Conservation (phyloP, 2,329 filamentous ascomycete genomes). For the Pseudogymnoascus sp. region DNA sequence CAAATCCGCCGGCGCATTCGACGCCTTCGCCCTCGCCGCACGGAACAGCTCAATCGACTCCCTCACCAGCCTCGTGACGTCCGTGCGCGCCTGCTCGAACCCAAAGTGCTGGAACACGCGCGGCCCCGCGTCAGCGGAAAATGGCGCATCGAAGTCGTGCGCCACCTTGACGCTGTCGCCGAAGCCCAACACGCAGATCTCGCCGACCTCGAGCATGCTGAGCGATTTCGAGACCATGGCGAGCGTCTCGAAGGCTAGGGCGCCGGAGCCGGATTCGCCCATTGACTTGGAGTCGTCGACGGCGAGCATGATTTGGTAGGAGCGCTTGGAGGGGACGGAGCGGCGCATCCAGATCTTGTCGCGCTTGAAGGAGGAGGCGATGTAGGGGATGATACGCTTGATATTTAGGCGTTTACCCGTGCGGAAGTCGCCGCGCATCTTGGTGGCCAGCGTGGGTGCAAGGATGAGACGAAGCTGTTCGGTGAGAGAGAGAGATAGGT, state of each 20-base stretch:
- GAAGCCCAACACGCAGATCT: constrained; percentile 87
- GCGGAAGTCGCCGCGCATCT: constrained; percentile 91
- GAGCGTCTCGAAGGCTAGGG: constrained; percentile 85
- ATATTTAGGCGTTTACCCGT: constrained; percentile 98
- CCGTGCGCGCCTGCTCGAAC: constrained; percentile 78
- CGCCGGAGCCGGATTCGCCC: constrained; percentile 68
- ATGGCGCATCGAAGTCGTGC: constrained; percentile 76
- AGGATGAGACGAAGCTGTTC: constrained; percentile 95
- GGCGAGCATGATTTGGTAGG: constrained; percentile 94
- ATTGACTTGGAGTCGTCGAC: constrained; percentile 95
- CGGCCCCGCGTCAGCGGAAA: constrained; percentile 73
- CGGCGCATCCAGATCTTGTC: constrained; percentile 99
- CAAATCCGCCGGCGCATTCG: constrained; percentile 54
- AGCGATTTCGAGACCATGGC: constrained; percentile 83
- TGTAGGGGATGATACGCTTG: constrained; percentile 98
- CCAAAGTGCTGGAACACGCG: constrained; percentile 75
- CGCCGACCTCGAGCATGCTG: constrained; percentile 87
- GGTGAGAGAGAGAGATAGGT: constrained; percentile 79
- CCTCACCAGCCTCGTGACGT: constrained; percentile 70
- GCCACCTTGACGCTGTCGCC: constrained; percentile 76
- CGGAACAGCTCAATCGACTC: constrained; percentile 76
- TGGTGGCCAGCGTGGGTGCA: constrained; percentile 87
- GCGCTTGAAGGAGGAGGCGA: constrained; percentile 94
- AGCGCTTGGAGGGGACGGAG: constrained; percentile 81
- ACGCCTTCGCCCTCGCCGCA: constrained; percentile 52